These are phyloP conservation scores for Aegilops longissima DNA, from an alignment of 176 grass and related monocot species.

Conservation along the genomic window DNA sequence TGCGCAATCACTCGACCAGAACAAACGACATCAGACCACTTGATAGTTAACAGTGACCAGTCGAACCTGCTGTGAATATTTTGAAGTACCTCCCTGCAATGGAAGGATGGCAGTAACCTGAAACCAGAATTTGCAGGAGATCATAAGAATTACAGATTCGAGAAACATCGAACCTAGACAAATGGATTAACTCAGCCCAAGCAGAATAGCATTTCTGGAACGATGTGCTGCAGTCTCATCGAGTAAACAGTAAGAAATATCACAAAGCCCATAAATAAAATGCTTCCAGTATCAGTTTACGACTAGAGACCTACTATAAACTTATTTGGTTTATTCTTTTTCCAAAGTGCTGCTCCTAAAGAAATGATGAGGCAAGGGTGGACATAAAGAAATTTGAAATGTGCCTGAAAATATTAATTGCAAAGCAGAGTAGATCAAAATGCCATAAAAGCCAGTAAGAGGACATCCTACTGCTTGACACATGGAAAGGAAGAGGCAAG, in stretches of 20 bases:
- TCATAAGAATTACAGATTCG: not conserved
- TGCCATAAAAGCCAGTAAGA: not conserved
- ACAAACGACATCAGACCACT: constrained; percentile 45
- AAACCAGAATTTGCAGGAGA: constrained; percentile 33
- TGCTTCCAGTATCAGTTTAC: not conserved
- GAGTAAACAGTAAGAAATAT: not conserved
- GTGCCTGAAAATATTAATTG: not conserved
- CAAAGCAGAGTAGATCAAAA: not conserved
- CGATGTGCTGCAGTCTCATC: not conserved
- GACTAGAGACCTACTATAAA: not conserved
- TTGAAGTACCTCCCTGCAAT: constrained; percentile 44
- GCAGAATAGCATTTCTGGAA: not conserved
- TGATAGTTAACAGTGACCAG: constrained; percentile 58
- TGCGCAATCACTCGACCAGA: not conserved
- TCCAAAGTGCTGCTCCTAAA: not conserved
- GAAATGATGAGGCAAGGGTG: not conserved
- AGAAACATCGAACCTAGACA: constrained; percentile 1
- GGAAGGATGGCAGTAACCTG: constrained; percentile 58
- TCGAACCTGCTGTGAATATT: constrained; percentile 66
- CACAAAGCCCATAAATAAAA: not conserved
- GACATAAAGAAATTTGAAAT: not conserved
- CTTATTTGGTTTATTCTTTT: not conserved
- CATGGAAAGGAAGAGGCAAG: not conserved
- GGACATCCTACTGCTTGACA: not conserved
- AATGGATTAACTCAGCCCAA: not conserved